Evolutionary conservation across 345 rosid species (phyloP), one percentile per base, ranked within the genome.

Genomic region (Citrus australasica): DNA sequence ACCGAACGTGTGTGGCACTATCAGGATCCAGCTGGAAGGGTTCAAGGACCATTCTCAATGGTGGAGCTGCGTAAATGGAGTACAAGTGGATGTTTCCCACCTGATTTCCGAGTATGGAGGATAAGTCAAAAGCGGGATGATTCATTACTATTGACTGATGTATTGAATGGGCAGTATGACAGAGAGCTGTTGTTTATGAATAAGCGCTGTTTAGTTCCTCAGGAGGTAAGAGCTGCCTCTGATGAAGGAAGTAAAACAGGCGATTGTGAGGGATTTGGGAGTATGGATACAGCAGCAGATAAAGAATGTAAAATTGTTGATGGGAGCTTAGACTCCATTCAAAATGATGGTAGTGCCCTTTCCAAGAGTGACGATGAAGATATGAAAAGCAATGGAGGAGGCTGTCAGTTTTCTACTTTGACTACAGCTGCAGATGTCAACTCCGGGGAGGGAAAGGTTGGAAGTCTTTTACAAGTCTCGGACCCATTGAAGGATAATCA

Each of bases 1-100:
- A 81, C 76, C 2, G 83, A 84, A 61, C 92, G 85, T 69, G 71
- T 89, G 74, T 96, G 99, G 99, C 90, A 79, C 83, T 96, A 96
- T 82, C 89, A 86, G 85, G 99, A 96, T 75, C 98, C 98, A 67
- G 76, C 69, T 71, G 93, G 92, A 79, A 92, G 85, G 83, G 78
- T 82, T 82, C 99, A 92, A 79, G 99, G 99, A 63, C 98, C 99
- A 46, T 96, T 96, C 87, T 33, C 92, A 56, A 76, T 94, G 92
- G 75, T 70, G 79, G 90, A 86, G 81, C 84, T 96, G 75, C 91
- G 91, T 46, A 90, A 86, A 83, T 96, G 99, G 99, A 90, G 86
- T 72, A 67, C 73, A 61, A 81, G 78, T 77, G 92, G 95, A 74
- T 92, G 84, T 83, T 96, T 96, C 64, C 98, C 99, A n/a, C 75